Evolutionary conservation across 1,139 yeast genomes (phyloP).

Genomic region (Candida sanyaensis): DNA sequence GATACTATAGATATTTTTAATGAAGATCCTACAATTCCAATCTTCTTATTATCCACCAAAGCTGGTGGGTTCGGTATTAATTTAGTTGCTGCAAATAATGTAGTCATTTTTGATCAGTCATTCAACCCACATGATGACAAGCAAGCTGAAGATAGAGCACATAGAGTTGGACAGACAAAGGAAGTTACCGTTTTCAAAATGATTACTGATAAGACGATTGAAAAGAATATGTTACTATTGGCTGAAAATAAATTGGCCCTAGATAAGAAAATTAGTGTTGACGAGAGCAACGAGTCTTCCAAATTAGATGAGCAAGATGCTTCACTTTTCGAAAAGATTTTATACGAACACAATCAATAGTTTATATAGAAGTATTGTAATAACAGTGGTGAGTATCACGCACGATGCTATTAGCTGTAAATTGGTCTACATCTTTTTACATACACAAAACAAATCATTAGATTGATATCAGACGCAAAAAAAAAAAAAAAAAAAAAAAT

Average conservation of each 20-base stretch:
- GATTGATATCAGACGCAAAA: background rate
- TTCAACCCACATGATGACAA: slow-evolving; percentile 94
- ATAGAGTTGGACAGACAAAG: slow-evolving; percentile 86
- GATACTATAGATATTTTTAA: slow-evolving; percentile 67
- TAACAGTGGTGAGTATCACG: too few relatives aligned
- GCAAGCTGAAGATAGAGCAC: slow-evolving; percentile 91
- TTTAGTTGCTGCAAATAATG: slow-evolving; percentile 86
- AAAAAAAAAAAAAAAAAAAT: background rate
- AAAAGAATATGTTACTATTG: slow-evolving; percentile 81
- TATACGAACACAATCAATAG: slow-evolving; percentile 26
- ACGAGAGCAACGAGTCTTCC: slow-evolving; percentile 38
- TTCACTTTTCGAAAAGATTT: slow-evolving; percentile 51
- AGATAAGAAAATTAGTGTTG: slow-evolving; percentile 64
- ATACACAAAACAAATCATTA: background rate
- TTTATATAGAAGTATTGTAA: background rate
- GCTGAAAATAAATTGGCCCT: slow-evolving; percentile 91
- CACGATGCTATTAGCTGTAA: too few relatives aligned
- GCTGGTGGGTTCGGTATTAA: slow-evolving; percentile 90
- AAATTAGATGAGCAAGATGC: slow-evolving; percentile 56
- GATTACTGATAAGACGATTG: slow-evolving; percentile 77
- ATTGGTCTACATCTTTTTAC: background rate
- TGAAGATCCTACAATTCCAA: slow-evolving; percentile 75
- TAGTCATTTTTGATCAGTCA: slow-evolving; percentile 83
- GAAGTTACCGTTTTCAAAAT: slow-evolving; percentile 80
- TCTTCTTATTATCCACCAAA: slow-evolving; percentile 78